phyloP scores from a whole-genome alignment of 495 filamentous ascomycete genomes.

The Stereocaulon alpinum region DNA sequence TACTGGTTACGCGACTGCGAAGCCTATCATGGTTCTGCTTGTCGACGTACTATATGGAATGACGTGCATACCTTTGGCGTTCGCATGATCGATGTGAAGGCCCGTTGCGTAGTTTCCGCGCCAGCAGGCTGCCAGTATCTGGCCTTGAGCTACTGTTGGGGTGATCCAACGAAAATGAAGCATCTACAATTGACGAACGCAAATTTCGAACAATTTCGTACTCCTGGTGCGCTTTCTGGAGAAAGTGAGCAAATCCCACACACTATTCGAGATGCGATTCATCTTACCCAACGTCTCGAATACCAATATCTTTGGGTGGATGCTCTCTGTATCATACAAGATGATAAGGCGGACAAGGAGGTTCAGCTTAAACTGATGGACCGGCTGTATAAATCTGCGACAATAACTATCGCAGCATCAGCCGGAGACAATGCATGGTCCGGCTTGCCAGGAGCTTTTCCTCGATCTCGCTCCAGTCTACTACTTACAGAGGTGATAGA shows the following conservation, averaged over 20 bases:
- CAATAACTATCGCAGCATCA: not conserved
- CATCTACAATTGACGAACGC: too few species aligned
- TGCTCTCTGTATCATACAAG: constrained; percentile 6
- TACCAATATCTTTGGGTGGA: not conserved
- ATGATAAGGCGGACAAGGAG: not conserved
- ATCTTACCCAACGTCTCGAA: not conserved
- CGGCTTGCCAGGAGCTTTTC: not conserved
- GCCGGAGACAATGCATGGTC: not conserved
- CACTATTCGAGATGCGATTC: too few species aligned
- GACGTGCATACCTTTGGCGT: not conserved
- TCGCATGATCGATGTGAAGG: not conserved
- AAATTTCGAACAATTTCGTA: too few species aligned
- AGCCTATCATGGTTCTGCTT: not conserved
- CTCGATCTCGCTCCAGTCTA: not conserved
- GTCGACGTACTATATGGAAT: not conserved
- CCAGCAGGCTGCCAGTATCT: not conserved
- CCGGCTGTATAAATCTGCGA: not conserved
- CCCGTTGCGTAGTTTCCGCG: not conserved
- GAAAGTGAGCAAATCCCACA: too few species aligned
- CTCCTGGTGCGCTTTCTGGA: too few species aligned
- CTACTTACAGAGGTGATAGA: not conserved
- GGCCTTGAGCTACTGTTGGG: not conserved
- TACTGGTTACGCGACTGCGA: not conserved
- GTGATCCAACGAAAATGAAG: too few species aligned
- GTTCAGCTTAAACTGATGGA: not conserved